These are phyloP conservation scores for Alternaria conjuncta DNA, from an alignment of 2,329 filamentous ascomycete genomes.

Conservation along the genomic window DNA sequence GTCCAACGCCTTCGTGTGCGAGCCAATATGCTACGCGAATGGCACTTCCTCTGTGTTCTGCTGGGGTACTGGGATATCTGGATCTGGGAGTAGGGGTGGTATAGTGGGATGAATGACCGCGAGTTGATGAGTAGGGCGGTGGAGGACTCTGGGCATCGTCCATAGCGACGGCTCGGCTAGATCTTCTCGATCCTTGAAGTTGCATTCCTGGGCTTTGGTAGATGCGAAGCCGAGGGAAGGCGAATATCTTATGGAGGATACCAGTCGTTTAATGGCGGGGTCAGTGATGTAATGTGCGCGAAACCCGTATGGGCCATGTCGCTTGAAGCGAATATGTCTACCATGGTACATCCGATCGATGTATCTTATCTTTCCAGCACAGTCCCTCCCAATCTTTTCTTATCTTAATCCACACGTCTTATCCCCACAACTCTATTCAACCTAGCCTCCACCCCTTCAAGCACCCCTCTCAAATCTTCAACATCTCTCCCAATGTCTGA, in stretches of 20 bases:
- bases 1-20: neutral
- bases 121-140: neutral
- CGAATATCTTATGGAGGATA: neutral
- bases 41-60: neutral
- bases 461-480: constrained; percentile 17
- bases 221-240: neutral
- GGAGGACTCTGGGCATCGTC: neutral
- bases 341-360: neutral
- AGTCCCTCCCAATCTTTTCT: neutral
- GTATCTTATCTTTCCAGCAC: neutral
- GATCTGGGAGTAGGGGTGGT: neutral
- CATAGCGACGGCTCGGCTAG: neutral
- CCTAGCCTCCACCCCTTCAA: constrained; percentile 22
- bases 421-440: constrained; percentile 31
- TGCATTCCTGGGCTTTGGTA: neutral
- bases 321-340: neutral
- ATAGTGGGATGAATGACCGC: neutral
- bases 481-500: constrained; percentile 28
- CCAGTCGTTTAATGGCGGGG: neutral
- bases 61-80: neutral
- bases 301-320: neutral
- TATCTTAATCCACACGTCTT: constrained; percentile 23
- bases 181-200: neutral
- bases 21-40: neutral
- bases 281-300: neutral